These are phyloP conservation scores for Fragosphaeria purpurea DNA, from an alignment of 2,329 filamentous ascomycete genomes.

Conservation along the genomic window DNA sequence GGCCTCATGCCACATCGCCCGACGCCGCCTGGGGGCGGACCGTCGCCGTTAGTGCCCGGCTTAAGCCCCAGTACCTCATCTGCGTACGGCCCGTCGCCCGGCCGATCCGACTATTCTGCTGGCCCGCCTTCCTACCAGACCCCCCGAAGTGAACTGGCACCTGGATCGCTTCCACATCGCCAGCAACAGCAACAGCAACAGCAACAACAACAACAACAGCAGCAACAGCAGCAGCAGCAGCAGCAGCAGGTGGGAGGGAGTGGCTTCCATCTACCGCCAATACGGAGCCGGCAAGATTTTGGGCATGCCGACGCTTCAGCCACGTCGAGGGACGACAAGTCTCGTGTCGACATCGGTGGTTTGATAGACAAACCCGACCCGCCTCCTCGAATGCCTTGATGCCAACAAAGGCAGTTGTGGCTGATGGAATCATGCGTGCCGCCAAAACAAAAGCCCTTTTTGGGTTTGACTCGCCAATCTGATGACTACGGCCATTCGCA, in stretches of 20 bases:
- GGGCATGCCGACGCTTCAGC: slow-evolving; percentile 10
- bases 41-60: slow-evolving; percentile 24
- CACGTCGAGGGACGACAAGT: slow-evolving; percentile 34
- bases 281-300: slow-evolving; percentile 29
- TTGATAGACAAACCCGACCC: slow-evolving; percentile 49
- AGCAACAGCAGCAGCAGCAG: not conserved
- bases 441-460: too few species aligned
- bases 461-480: too few species aligned
- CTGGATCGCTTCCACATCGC: slow-evolving; percentile 22
- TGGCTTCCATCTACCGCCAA: slow-evolving; percentile 39
- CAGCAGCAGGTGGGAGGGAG: not conserved
- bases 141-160: slow-evolving; percentile 40
- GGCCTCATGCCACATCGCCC: slow-evolving; percentile 16
- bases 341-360: slow-evolving; percentile 51
- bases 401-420: not conserved
- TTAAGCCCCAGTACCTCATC: slow-evolving; percentile 32
- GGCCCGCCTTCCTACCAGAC: slow-evolving; percentile 40
- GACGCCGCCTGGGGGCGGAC: slow-evolving; percentile 6
- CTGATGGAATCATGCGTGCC: too few species aligned
- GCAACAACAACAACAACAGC: not conserved
- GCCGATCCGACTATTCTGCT: slow-evolving; percentile 32
- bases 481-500: too few species aligned
- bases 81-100: slow-evolving; percentile 36
- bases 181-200: slow-evolving; percentile 11
- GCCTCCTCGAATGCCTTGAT: not conserved